These are phyloP conservation scores for Pythium catenulatum DNA, from an alignment of 352 stramenopile genomes.

Conservation along the genomic window DNA sequence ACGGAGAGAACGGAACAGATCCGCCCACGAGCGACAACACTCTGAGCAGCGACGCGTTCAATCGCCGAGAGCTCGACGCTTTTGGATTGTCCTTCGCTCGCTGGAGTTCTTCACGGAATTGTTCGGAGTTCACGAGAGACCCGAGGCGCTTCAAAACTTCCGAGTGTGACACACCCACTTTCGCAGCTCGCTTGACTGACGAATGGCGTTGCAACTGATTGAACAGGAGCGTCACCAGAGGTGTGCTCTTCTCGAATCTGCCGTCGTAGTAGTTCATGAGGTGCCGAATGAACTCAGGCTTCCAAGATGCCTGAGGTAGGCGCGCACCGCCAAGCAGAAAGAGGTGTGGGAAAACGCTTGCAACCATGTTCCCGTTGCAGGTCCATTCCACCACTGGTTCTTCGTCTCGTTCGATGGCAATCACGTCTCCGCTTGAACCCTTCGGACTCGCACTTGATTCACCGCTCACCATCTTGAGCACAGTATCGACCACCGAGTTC, in stretches of 20 bases:
- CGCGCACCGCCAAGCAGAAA: slow-evolving; percentile 10
- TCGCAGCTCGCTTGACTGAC: background rate
- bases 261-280: slow-evolving; percentile 28
- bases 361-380: slow-evolving; percentile 14
- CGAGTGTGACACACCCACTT: background rate
- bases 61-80: background rate
- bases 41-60: slow-evolving; percentile 41
- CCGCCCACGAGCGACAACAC: slow-evolving; percentile 42
- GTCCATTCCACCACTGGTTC: slow-evolving; percentile 21
- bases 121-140: background rate
- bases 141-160: background rate
- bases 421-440: no score
- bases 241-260: background rate
- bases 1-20: slow-evolving; percentile 56
- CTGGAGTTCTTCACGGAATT: background rate
- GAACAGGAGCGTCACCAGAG: background rate
- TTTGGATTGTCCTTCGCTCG: background rate
- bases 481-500: background rate
- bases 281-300: background rate
- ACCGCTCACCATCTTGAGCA: background rate
- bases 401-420: background rate
- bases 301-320: background rate
- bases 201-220: slow-evolving; percentile 17
- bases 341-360: background rate
- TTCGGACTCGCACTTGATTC: background rate